Conservation (phyloP, 83 land plant species). For the Picea abies region DNA sequence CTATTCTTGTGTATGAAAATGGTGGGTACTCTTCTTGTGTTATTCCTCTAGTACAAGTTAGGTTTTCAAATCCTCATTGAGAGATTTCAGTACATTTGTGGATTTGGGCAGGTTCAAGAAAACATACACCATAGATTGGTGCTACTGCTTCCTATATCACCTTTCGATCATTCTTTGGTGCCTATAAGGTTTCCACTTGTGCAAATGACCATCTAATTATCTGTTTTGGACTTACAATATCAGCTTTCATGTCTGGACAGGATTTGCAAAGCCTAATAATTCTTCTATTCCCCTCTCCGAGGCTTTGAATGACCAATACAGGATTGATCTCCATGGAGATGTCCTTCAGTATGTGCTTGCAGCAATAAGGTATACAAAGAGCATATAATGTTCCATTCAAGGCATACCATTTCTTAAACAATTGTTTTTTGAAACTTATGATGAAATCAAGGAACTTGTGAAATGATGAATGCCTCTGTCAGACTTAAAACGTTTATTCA, state of each 20-base stretch:
- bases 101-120: too few species aligned
- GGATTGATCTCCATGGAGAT: neutral
- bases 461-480: neutral
- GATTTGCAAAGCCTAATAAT: neutral
- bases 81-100: neutral
- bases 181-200: neutral
- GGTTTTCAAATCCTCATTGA: neutral
- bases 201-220: neutral
- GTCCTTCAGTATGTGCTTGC: neutral
- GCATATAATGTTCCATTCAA: neutral
- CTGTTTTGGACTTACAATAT: neutral
- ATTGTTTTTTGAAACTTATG: neutral
- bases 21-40: neutral
- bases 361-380: neutral
- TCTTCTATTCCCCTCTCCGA: neutral
- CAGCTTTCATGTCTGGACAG: neutral
- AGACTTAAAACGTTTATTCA: neutral
- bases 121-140: neutral
- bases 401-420: neutral
- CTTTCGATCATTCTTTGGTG: neutral
- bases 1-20: slow-evolving; percentile 6
- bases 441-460: neutral
- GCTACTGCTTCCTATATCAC: neutral
- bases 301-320: neutral
- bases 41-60: neutral